phyloP scores from a whole-genome alignment of 78 protist species.

The Speleostelium caveatum region DNA sequence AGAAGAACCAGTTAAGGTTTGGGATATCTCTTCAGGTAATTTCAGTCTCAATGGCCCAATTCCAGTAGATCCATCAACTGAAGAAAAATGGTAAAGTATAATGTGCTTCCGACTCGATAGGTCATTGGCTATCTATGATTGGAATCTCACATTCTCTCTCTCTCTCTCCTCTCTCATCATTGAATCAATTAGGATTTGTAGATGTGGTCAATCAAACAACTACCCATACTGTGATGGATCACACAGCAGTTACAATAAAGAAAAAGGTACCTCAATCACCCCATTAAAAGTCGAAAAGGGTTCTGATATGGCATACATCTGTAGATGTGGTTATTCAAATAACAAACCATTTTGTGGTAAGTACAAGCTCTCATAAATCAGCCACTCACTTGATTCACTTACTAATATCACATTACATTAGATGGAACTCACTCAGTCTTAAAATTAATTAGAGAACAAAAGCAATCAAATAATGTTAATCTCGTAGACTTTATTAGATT shows the following conservation, averaged over 20 bases:
- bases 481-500: background rate
- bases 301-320: conserved; percentile 48
- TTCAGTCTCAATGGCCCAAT: conserved; percentile 44
- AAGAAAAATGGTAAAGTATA: conserved; percentile 59
- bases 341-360: conserved; percentile 63
- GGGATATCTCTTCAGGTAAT: conserved; percentile 42
- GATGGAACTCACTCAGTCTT: conserved; percentile 61
- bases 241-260: conserved; percentile 14
- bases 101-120: no score
- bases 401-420: background rate
- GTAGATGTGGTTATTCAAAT: conserved; percentile 73
- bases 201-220: conserved; percentile 73
- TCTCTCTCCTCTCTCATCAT: no score
- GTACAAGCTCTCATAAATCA: background rate
- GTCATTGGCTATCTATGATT: no score
- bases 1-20: conserved; percentile 33
- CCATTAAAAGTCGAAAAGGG: conserved; percentile 50
- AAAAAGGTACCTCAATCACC: background rate
- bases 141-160: no score
- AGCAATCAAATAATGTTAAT: background rate
- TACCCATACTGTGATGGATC: conserved; percentile 69
- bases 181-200: conserved; percentile 26
- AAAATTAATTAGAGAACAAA: conserved; percentile 13
- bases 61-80: conserved; percentile 20
- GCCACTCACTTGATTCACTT: background rate